Conservation (phyloP, 192 early-diverging fungal genomes). For the Coemansia asiatica region DNA sequence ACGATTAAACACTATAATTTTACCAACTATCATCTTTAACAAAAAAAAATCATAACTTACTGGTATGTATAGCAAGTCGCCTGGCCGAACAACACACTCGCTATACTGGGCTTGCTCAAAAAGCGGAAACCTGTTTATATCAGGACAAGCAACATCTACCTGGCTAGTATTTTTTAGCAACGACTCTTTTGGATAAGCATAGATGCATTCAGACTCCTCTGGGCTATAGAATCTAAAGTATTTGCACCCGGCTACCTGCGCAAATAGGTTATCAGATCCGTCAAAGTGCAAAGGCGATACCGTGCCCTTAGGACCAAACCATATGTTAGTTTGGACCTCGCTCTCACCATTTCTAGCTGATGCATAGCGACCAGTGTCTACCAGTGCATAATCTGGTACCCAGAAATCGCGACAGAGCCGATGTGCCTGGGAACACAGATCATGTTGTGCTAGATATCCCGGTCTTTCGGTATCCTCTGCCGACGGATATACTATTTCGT, state of each 20-base stretch:
- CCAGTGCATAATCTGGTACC: conserved; percentile 79
- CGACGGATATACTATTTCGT: conserved; percentile 38
- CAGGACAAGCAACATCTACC: conserved; percentile 69
- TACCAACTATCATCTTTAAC: too few relatives aligned
- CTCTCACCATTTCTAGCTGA: conserved; percentile 1
- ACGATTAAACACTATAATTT: background rate
- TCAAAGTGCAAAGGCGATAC: conserved; percentile 86
- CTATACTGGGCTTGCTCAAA: conserved; percentile 62
- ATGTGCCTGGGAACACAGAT: conserved; percentile 77
- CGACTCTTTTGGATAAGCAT: conserved; percentile 57
- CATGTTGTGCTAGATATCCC: conserved; percentile 85
- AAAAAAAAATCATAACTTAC: conserved; percentile 47
- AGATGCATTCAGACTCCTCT: conserved; percentile 59
- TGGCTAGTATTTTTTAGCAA: conserved; percentile 74
- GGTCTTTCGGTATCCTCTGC: background rate
- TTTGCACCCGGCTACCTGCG: conserved; percentile 82
- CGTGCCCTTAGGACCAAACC: conserved; percentile 83
- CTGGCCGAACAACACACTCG: conserved; percentile 71
- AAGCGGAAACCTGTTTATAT: conserved; percentile 57
- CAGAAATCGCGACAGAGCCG: conserved; percentile 65
- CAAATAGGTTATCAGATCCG: conserved; percentile 76
- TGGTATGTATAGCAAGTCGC: conserved; percentile 86
- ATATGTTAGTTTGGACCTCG: conserved; percentile 58
- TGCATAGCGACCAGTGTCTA: conserved; percentile 32
- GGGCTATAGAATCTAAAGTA: conserved; percentile 75